Evolutionary conservation across 371 early-diverging fungal species (phyloP).

Genomic region (Mucor lusitanicus): DNA sequence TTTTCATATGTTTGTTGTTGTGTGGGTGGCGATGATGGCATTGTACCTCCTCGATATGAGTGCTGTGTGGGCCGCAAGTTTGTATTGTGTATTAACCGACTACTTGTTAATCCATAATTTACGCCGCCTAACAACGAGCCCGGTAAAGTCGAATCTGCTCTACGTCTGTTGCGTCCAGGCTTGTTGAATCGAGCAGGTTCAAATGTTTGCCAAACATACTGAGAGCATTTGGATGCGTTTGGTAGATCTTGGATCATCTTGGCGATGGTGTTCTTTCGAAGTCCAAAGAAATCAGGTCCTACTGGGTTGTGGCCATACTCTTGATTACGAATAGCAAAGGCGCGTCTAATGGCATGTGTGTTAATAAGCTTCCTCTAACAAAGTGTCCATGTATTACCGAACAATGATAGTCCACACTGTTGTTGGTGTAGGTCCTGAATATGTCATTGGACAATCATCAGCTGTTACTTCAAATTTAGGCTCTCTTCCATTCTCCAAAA

Average conservation of each 20-base stretch:
- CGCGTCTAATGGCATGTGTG: slow-evolving; percentile 27
- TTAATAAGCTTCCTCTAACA: background rate
- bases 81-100: slow-evolving; percentile 25
- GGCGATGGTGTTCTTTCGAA: slow-evolving; percentile 85
- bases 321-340: slow-evolving; percentile 72
- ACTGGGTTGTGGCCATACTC: slow-evolving; percentile 84
- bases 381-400: slow-evolving; percentile 21
- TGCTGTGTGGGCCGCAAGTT: slow-evolving; percentile 18
- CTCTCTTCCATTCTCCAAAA: slow-evolving; percentile 81
- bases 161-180: slow-evolving; percentile 43
- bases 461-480: slow-evolving; percentile 66
- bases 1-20: background rate
- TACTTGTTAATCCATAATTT: slow-evolving; percentile 43
- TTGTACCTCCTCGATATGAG: slow-evolving; percentile 2
- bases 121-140: slow-evolving; percentile 40
- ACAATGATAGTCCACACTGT: slow-evolving; percentile 59
- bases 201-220: slow-evolving; percentile 76
- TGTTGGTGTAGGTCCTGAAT: slow-evolving; percentile 54
- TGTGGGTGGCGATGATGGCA: background rate
- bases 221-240: slow-evolving; percentile 72
- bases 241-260: slow-evolving; percentile 92
- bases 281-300: slow-evolving; percentile 93
- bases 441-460: slow-evolving; percentile 50
- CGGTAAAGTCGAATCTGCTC: slow-evolving; percentile 39
- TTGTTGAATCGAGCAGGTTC: slow-evolving; percentile 54